phyloP scores from a whole-genome alignment of 1,284 basidiomycete genomes.

The Cutaneotrichosporon mucoides region DNA sequence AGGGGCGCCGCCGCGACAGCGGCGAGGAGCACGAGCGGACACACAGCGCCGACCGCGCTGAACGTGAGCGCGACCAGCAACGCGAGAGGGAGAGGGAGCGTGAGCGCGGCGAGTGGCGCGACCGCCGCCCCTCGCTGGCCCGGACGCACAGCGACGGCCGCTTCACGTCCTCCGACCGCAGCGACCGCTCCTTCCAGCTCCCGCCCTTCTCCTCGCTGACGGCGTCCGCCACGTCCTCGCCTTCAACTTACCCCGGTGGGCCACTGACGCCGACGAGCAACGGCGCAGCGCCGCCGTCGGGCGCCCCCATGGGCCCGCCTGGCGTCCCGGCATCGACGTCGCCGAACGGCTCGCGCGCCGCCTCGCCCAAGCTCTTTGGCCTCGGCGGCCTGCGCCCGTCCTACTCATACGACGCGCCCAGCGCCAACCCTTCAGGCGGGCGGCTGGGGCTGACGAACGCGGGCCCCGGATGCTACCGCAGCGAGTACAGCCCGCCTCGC shows the following conservation, averaged over 20 bases:
- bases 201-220: slow-evolving; percentile 12
- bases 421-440: background rate
- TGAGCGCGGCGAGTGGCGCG: slow-evolving; percentile 7
- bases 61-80: slow-evolving; percentile 15
- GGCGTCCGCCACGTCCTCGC: slow-evolving; percentile 6
- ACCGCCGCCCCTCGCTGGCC: slow-evolving; percentile 11
- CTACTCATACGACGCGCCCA: slow-evolving; percentile 13
- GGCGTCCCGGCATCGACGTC: slow-evolving; percentile 2
- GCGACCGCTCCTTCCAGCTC: slow-evolving; percentile 9
- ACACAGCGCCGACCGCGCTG: slow-evolving; percentile 1
- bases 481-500: background rate
- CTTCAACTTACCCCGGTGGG: background rate
- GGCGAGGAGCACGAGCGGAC: background rate
- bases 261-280: slow-evolving; percentile 14
- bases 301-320: slow-evolving; percentile 17
- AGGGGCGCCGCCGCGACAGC: background rate
- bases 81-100: background rate
- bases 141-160: slow-evolving; percentile 18
- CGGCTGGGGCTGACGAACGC: background rate
- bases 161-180: background rate
- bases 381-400: slow-evolving; percentile 12
- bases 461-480: slow-evolving; percentile 5
- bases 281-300: background rate
- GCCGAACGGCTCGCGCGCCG: slow-evolving; percentile 9
- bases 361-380: slow-evolving; percentile 9